A percentile compares a stretch with the other conserved stretches of the same genome.
These are phyloP conservation scores for Pseudogymnoascus sp. DNA, from an alignment of 2,329 filamentous ascomycete species.

Conservation along the genomic window DNA sequence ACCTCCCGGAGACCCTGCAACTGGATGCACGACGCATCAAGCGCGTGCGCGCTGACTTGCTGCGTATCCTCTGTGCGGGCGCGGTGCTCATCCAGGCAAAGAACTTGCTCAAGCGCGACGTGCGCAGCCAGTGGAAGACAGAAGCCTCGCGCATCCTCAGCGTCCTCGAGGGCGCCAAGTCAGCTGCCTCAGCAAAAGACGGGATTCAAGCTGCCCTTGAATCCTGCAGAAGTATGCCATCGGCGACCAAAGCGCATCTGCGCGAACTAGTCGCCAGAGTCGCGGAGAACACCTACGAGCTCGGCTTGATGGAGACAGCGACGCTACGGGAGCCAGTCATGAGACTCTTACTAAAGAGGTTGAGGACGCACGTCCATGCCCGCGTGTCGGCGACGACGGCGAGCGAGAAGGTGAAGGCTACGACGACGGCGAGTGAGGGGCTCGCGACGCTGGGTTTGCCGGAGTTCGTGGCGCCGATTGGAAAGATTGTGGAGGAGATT, in stretches of 20 bases:
- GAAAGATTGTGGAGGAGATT: slow-evolving; percentile 63
- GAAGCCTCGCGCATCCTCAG: slow-evolving; percentile 66
- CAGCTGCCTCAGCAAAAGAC: slow-evolving; percentile 45
- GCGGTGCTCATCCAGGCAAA: slow-evolving; percentile 75
- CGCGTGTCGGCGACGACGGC: slow-evolving; percentile 60
- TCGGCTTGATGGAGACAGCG: slow-evolving; percentile 36
- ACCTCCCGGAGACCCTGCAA: slow-evolving; percentile 65
- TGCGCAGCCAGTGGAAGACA: slow-evolving; percentile 69
- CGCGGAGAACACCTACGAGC: slow-evolving; percentile 43
- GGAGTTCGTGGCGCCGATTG: slow-evolving; percentile 65
- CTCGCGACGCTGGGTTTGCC: slow-evolving; percentile 63
- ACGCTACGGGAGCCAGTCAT: slow-evolving; percentile 49
- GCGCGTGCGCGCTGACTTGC: slow-evolving; percentile 49
- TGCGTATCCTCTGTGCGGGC: slow-evolving; percentile 65
- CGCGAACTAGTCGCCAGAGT: slow-evolving; percentile 53
- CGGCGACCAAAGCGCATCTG: slow-evolving; percentile 54
- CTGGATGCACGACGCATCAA: slow-evolving; percentile 61
- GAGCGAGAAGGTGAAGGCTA: slow-evolving; percentile 63
- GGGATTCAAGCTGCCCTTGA: slow-evolving; percentile 59
- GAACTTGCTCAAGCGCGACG: slow-evolving; percentile 75
- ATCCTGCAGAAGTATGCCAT: slow-evolving; percentile 57
- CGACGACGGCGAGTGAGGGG: slow-evolving; percentile 62
- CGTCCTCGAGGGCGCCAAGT: slow-evolving; percentile 54
- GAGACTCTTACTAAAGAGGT: slow-evolving; percentile 60
- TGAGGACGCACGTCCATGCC: slow-evolving; percentile 60